Conservation (phyloP, 2,329 filamentous ascomycete species). For the Diaporthe sp. region DNA sequence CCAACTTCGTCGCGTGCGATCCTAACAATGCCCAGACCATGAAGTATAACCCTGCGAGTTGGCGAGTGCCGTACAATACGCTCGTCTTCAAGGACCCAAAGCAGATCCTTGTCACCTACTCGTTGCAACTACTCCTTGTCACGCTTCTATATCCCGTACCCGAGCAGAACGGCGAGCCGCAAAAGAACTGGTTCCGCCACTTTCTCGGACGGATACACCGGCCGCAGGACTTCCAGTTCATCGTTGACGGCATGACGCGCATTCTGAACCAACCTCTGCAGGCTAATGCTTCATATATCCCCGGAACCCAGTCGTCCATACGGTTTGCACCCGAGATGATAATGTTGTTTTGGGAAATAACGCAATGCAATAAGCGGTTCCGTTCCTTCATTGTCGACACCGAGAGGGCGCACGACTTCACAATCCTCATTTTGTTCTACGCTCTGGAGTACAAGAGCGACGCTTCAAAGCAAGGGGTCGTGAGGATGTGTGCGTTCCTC, state of each 20-base stretch:
- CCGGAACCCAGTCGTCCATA: conserved; percentile 82
- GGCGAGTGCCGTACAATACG: conserved; percentile 94
- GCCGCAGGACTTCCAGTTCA: conserved; percentile 96
- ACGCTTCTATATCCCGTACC: conserved; percentile 90
- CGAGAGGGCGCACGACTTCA: conserved; percentile 91
- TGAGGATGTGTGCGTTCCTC: conserved; percentile 97
- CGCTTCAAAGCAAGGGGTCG: conserved; percentile 87
- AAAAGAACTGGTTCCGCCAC: conserved; percentile 94
- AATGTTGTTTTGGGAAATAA: conserved; percentile 96
- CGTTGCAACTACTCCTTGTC: conserved; percentile 89
- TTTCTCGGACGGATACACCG: conserved; percentile 91
- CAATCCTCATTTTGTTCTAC: conserved; percentile 91
- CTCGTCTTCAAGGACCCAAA: conserved; percentile 92
- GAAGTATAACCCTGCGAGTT: conserved; percentile 95
- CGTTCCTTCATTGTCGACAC: conserved; percentile 97
- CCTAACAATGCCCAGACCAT: conserved; percentile 71
- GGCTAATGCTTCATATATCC: conserved; percentile 88
- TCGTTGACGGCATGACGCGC: conserved; percentile 93
- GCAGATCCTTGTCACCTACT: conserved; percentile 91
- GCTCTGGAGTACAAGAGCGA: conserved; percentile 91
- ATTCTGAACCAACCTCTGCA: conserved; percentile 94
- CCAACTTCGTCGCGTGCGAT: conserved; percentile 3
- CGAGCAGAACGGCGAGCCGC: conserved; percentile 74
- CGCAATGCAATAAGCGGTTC: conserved; percentile 98
- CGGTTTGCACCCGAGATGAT: conserved; percentile 96